Evolutionary conservation across 2,329 filamentous ascomycete species (phyloP), one percentile per base, ranked within the genome.

Genomic region (Trichoderma breve): DNA sequence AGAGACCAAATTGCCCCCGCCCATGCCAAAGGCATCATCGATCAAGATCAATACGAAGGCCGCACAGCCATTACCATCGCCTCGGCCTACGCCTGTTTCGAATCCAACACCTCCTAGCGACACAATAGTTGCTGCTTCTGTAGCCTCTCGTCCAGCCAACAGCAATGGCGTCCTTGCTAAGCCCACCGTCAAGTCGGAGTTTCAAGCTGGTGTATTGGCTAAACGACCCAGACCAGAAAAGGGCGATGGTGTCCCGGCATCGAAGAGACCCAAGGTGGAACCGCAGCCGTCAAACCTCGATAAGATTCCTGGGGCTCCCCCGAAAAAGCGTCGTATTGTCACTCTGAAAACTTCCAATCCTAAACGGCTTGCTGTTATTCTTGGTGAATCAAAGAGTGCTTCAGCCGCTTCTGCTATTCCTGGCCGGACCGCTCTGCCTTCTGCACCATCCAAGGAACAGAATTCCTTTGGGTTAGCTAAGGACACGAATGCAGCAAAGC

Each of bases 141-240:
- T 71, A 26, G 62, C 74, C 21, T 74, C 77, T 12, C 77, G 76
- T 15, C 77, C 76, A 57, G 71, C 75, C 1, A 63, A 71, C n/a
- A 36, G 68, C 39, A 78, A 76, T 55, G 73, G 72, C n/a, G 8
- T 24, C 9, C 15, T n/a, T 51, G 24, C 57, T 6, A 73, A 73
- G 26, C 26, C 75, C 61, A 18, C 74, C 7, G 47, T 72, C 6
- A 57, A 73, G 24, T 61, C 68, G 11, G 63, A 70, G 36, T 32
- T 26, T 15, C 67, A 61, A 14, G 57, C 71, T 26, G 71, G 71
- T 8, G 47, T 63, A n/a, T 24, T 71, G 21, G 73, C 74, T 32
- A 84, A 84, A 72, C 78, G 82, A 18, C 78, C 82, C 21, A 80
- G 80, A 3, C 76, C 81, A 39, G 82, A 83, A 15, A 82, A 81